A percentile compares a stretch with the other conserved stretches of the same genome.
phyloP scores from a whole-genome alignment of 2,329 filamentous ascomycete species.

The Macroventuria anomochaeta region DNA sequence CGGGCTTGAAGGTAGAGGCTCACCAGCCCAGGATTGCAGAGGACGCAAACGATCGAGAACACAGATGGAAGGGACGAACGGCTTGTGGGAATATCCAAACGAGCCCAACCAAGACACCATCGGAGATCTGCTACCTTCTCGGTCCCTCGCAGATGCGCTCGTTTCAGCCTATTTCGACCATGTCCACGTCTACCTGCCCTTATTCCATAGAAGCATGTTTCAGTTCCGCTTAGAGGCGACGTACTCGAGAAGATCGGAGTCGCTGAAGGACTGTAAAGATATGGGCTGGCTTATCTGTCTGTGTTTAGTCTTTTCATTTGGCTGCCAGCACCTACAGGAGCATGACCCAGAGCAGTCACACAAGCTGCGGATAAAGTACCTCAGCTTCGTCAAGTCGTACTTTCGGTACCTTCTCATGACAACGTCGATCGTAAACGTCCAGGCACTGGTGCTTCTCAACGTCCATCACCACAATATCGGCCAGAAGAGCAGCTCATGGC shows the following conservation, averaged over 20 bases:
- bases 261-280: conserved; percentile 43
- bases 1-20: background rate
- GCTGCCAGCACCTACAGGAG: conserved; percentile 50
- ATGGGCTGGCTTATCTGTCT: conserved; percentile 53
- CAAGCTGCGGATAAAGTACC: conserved; percentile 31
- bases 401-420: conserved; percentile 49
- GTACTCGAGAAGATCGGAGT: conserved; percentile 39
- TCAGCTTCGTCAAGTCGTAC: conserved; percentile 41
- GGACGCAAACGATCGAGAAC: conserved; percentile 28
- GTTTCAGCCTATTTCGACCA: conserved; percentile 51
- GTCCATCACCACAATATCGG: conserved; percentile 53
- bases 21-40: conserved; percentile 9
- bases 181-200: conserved; percentile 48
- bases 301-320: conserved; percentile 52
- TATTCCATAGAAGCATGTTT: conserved; percentile 53
- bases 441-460: conserved; percentile 52
- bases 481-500: conserved; percentile 52
- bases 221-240: conserved; percentile 49
- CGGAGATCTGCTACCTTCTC: conserved; percentile 42
- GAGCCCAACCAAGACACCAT: conserved; percentile 18
- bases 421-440: conserved; percentile 52
- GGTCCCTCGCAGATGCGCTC: conserved; percentile 48
- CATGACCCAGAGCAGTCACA: conserved; percentile 30
- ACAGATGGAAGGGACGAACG: conserved; percentile 22
- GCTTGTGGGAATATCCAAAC: conserved; percentile 17